Conservation (phyloP, 2,329 filamentous ascomycete species). For the Ramularia collo-cygni region DNA sequence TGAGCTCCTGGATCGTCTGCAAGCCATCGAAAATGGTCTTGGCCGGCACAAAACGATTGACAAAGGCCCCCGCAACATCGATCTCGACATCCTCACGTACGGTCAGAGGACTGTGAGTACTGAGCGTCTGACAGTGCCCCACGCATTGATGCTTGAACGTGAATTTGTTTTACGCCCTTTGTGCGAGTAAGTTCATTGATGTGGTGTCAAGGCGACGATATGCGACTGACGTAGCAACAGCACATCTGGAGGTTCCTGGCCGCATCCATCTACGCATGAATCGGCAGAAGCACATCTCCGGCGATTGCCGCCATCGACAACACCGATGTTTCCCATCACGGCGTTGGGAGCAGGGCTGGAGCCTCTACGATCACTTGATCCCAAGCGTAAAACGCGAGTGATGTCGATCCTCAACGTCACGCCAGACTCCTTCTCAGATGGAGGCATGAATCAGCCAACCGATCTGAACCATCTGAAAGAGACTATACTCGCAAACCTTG, state of each 20-base stretch:
- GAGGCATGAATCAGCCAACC: slow-evolving; percentile 54
- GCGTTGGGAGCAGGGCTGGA: slow-evolving; percentile 37
- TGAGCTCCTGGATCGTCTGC: slow-evolving; percentile 69
- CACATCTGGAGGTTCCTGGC: neutral
- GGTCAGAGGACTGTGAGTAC: slow-evolving; percentile 58
- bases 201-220: neutral
- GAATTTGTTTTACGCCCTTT: slow-evolving; percentile 90
- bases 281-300: slow-evolving; percentile 31
- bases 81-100: slow-evolving; percentile 87
- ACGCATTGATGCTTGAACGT: slow-evolving; percentile 76
- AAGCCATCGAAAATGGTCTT: slow-evolving; percentile 72
- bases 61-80: slow-evolving; percentile 91
- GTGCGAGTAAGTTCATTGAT: slow-evolving; percentile 55
- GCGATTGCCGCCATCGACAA: slow-evolving; percentile 29
- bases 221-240: slow-evolving; percentile 4
- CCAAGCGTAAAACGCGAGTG: slow-evolving; percentile 59
- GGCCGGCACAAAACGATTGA: slow-evolving; percentile 79
- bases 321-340: slow-evolving; percentile 33
- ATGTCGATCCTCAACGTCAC: slow-evolving; percentile 97
- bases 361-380: slow-evolving; percentile 52
- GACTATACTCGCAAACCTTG: slow-evolving; percentile 57
- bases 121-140: slow-evolving; percentile 74
- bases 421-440: slow-evolving; percentile 95
- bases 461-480: slow-evolving; percentile 46
- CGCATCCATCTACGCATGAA: slow-evolving; percentile 26